Evolutionary conservation across 768 basidiomycete genomes (phyloP), one percentile per base, ranked within the genome.

Genomic region (Mycena venus): DNA sequence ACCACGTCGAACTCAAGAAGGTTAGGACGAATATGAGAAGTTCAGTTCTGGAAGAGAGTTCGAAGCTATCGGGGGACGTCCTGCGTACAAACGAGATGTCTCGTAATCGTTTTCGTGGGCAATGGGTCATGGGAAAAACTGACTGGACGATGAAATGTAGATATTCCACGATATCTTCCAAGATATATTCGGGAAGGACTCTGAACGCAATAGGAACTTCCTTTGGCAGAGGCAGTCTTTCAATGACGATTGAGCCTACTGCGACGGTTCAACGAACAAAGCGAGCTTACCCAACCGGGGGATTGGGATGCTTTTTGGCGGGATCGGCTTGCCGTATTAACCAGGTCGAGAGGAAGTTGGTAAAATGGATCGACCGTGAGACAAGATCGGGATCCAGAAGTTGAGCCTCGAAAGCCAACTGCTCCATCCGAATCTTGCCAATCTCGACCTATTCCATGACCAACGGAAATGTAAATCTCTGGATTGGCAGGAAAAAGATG

Each of bases 111-210:
- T n/a, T n/a, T n/a, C n/a, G n/a, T n/a, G n/a, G n/a, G 27, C 19
- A 31, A 19, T 14, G 32, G 21, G 21, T n/a, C 21, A 29, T 4
- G 17, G 32, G 21, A 68, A 25, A n/a, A 10, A 64, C 92, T 72
- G 78, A 97, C 95, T 94, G 91, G 12, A 95, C 91, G 19, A 94
- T 88, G 81, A 96, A 99, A 65, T 94, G 89, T 66, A 95, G 89
- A 80, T 95, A 97, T 70, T 98, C 96, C 1, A 96, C 93, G 8
- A 99, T 91, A 80, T 99, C 98, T 81, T 99, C 98, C 49, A 99
- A 83, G 17, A 98, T 90, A 80, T 97, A 98, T 82, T 99, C 98
- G 1, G 98, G 98, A 32, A 99, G 88, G 65, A 95, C 92, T 34
- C 93, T 89, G 88, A 99, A 99, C 0, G 90, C 86, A 83, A 93